Evolutionary conservation across 345 rosid species (phyloP).

Genomic region (Reutealis trisperma): DNA sequence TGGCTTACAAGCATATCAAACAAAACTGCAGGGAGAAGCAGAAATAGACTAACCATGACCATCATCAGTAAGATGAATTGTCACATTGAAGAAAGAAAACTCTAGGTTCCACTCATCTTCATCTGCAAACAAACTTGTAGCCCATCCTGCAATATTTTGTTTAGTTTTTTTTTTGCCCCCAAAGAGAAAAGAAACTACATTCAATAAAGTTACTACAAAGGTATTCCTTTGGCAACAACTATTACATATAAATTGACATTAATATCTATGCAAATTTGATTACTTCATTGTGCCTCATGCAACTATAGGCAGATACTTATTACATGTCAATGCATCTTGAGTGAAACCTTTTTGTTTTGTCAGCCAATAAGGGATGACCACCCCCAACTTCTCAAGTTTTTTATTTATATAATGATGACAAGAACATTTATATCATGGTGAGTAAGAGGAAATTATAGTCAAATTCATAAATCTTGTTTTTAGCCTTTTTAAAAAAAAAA

Average conservation of each 20-base stretch:
- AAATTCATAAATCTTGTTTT: neutral
- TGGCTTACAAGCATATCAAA: slow-evolving; percentile 18
- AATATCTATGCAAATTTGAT: neutral
- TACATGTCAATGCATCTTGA: neutral
- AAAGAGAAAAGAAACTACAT: neutral
- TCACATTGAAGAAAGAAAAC: slow-evolving; percentile 70
- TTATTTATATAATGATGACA: neutral
- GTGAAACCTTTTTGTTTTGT: neutral
- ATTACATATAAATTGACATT: neutral
- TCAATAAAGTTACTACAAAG: neutral
- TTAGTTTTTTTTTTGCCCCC: neutral
- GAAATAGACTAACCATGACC: slow-evolving; percentile 71
- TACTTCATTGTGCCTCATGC: neutral
- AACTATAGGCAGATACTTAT: neutral
- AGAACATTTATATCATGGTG: neutral
- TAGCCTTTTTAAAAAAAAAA: too few species aligned
- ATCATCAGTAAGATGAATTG: slow-evolving; percentile 72
- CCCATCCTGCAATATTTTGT: slow-evolving; percentile 66
- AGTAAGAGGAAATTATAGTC: neutral
- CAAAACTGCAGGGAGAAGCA: neutral
- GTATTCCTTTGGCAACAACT: neutral
- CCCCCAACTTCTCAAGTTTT: neutral
- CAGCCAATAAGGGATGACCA: neutral
- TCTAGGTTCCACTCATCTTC: slow-evolving; percentile 59
- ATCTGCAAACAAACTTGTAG: slow-evolving; percentile 61